phyloP scores from a whole-genome alignment of 1,139 yeast genomes.

The Sugiyamaella pinicola region DNA sequence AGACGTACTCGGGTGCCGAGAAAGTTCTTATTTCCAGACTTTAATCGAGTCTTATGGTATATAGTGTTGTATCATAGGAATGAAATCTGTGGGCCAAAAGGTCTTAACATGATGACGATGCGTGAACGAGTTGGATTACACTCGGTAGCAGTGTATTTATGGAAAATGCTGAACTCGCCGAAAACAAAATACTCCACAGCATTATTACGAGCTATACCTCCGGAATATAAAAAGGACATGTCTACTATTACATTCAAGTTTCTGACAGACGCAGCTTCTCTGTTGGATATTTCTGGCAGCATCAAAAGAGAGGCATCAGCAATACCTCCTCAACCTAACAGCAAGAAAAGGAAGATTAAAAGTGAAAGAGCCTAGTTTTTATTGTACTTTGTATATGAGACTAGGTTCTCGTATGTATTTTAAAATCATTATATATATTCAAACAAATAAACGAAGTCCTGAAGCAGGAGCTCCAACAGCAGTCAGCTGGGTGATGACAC shows the following conservation, averaged over 20 bases:
- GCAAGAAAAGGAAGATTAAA: neutral
- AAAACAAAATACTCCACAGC: constrained; percentile 12
- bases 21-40: constrained; percentile 76
- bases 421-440: constrained; percentile 2
- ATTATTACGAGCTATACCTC: constrained; percentile 11
- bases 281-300: neutral
- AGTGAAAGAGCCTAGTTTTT: neutral
- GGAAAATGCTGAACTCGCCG: neutral
- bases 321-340: neutral
- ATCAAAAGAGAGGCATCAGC: neutral
- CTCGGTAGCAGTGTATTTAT: neutral
- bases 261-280: neutral
- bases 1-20: constrained; percentile 69
- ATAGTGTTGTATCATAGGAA: constrained; percentile 38
- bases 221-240: constrained; percentile 9
- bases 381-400: neutral
- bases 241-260: neutral
- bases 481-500: constrained; percentile 75
- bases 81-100: neutral
- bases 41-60: constrained; percentile 70
- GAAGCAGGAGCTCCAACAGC: constrained; percentile 94
- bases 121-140: constrained; percentile 1
- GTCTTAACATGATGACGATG: neutral
- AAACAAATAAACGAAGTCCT: constrained; percentile 58
- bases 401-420: neutral